Evolutionary conservation across 2,329 filamentous ascomycete species (phyloP), one percentile per base, ranked within the genome.

Genomic region (Trichoderma guizhouense): DNA sequence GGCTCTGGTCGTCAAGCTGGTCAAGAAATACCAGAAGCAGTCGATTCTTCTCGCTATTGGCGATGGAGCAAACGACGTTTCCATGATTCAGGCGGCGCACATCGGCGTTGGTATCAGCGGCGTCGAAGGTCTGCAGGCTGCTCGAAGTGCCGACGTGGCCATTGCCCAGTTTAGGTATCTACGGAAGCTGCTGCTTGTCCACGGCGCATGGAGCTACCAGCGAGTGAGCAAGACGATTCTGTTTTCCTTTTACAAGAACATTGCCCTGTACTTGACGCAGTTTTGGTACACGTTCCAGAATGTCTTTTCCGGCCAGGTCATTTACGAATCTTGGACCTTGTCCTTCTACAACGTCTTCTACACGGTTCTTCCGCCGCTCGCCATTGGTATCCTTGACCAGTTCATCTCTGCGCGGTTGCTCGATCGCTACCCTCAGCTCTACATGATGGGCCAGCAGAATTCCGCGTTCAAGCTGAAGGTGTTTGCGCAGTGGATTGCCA

Each of bases 231-330:
- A 97, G 84, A 94, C 97, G 72, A 98, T 99, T 77, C 83, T 99
- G 74, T 99, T 97, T 83, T 98, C 96, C 7, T 99, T 98, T 82
- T 99, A 99, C 87, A 99, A 99, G 87, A 99, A 99, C 83, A 98
- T 98, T 76, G 92, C 95, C 24, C 86, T 99, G 73, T 99, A 98
- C 84, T 95, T 99, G 92, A 99, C 97, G 73, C 97, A 99, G 80
- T 99, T 99, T 81, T 99, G 97, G 93, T 98, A 96, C 83, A 93
- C 94, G 0, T 99, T 99, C 85, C 94, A 97, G 88, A 99, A 99
- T 81, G 93, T 93, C 75, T 99, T 98, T 82, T 98, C 95, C 1
- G 96, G 96, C 66, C 92, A 98, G 80, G 94, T 98, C 79, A 98
- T 99, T 79, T 98, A 95, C 87, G 96, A 99, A 83, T 98, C 96